A percentile compares a stretch with the other conserved stretches of the same genome.
Evolutionary conservation across 2,329 filamentous ascomycete genomes (phyloP).

Genomic region (Pezicula neosporulosa): DNA sequence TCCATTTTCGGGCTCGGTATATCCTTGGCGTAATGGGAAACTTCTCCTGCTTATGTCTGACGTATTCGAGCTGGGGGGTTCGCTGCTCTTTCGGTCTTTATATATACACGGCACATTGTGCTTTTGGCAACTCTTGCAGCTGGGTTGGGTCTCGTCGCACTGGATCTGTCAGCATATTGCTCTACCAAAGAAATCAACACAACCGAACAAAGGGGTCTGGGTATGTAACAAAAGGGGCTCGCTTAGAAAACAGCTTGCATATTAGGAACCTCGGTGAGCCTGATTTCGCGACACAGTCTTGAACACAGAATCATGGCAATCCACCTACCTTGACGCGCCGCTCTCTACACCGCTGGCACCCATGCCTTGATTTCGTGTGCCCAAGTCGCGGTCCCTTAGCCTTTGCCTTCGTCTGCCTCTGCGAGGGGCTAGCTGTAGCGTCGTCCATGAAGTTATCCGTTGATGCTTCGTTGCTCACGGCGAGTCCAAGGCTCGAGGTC

Average conservation of each 20-base stretch:
- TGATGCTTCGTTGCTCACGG: too few relatives aligned
- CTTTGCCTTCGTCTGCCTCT: too few relatives aligned
- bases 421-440: too few relatives aligned
- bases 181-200: not conserved
- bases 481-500: too few relatives aligned
- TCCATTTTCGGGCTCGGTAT: not conserved
- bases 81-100: conserved; percentile 1
- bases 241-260: not conserved
- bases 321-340: conserved; percentile 28
- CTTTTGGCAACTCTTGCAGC: conserved; percentile 14
- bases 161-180: not conserved
- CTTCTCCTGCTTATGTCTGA: not conserved
- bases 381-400: conserved; percentile 5
- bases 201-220: not conserved
- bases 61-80: not conserved
- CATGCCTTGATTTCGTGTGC: conserved; percentile 29
- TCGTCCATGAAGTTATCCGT: too few relatives aligned
- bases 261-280: not conserved
- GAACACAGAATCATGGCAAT: too few relatives aligned
- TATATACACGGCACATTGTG: conserved; percentile 16
- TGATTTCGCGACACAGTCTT: too few relatives aligned
- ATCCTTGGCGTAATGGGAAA: not conserved
- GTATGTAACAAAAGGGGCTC: not conserved
- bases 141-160: conserved; percentile 21
- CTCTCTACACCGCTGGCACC: conserved; percentile 27